These are phyloP conservation scores for Fusarium sp. DNA, from an alignment of 2,329 filamentous ascomycete species.

Conservation along the genomic window DNA sequence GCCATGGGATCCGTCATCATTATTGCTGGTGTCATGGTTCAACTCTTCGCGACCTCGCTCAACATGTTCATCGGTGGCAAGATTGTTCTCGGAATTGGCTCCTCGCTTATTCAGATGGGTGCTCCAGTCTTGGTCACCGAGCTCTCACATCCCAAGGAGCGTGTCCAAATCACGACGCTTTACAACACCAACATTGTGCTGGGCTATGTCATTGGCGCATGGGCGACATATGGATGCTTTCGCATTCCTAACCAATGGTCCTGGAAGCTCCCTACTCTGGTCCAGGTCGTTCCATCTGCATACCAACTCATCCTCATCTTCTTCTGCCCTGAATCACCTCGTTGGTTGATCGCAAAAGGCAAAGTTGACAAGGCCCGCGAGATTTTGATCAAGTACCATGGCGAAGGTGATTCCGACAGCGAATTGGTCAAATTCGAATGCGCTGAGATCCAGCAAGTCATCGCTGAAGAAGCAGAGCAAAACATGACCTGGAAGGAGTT, in stretches of 20 bases:
- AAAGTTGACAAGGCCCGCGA: constrained; percentile 58
- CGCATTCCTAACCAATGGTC: constrained; percentile 33
- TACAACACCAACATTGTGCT: constrained; percentile 38
- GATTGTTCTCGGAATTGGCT: constrained; percentile 50
- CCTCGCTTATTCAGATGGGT: constrained; percentile 53
- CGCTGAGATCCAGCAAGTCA: constrained; percentile 60
- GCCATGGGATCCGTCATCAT: constrained; percentile 52
- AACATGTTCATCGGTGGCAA: constrained; percentile 53
- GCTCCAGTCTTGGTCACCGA: constrained; percentile 56
- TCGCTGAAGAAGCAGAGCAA: constrained; percentile 55
- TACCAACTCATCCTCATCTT: constrained; percentile 56
- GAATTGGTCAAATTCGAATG: constrained; percentile 59
- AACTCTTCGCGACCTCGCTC: constrained; percentile 49
- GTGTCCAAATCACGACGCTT: constrained; percentile 34
- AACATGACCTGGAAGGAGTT: constrained; percentile 56
- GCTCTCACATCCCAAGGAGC: constrained; percentile 52
- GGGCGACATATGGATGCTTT: constrained; percentile 40
- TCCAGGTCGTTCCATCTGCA: constrained; percentile 58
- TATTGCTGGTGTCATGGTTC: constrained; percentile 49
- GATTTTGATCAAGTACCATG: constrained; percentile 63
- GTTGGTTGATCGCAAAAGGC: constrained; percentile 65
- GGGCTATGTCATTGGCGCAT: constrained; percentile 36
- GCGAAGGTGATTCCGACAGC: constrained; percentile 55
- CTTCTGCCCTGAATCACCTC: constrained; percentile 68
- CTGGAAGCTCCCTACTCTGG: constrained; percentile 54